phyloP scores from a whole-genome alignment of 179 eudicot genomes.

The Gypsophila paniculata region DNA sequence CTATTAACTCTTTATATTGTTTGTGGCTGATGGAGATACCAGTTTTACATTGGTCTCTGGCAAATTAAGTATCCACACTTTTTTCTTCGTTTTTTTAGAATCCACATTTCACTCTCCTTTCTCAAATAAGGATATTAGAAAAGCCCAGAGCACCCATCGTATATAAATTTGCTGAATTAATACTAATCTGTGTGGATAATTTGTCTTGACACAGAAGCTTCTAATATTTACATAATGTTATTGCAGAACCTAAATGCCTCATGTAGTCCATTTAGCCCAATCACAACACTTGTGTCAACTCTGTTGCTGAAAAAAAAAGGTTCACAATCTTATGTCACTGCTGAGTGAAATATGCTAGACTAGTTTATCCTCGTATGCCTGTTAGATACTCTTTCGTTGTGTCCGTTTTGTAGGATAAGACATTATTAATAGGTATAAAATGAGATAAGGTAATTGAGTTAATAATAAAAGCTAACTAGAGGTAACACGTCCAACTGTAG shows the following conservation, averaged over 20 bases:
- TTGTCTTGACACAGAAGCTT: too few species aligned
- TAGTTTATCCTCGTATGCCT: too few species aligned
- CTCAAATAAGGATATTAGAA: not conserved
- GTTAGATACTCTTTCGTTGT: not conserved
- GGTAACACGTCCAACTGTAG: not conserved
- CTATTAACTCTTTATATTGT: not conserved
- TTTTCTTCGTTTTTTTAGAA: not conserved
- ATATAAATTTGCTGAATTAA: not conserved
- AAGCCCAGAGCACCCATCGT: not conserved
- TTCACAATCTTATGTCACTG: too few species aligned
- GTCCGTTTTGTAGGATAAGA: not conserved
- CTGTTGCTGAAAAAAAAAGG: too few species aligned
- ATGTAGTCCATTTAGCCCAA: too few species aligned
- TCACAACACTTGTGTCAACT: too few species aligned
- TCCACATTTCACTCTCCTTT: not conserved
- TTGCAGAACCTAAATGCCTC: too few species aligned
- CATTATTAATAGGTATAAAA: not conserved
- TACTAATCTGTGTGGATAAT: too few species aligned
- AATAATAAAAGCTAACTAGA: not conserved
- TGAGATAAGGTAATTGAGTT: not conserved
- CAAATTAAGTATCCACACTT: not conserved
- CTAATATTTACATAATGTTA: too few species aligned
- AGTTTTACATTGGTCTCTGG: constrained; percentile 6
- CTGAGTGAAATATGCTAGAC: too few species aligned
- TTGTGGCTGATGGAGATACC: not conserved